phyloP scores from a whole-genome alignment of 805 yeast species.

The Kuraishia ogatae region DNA sequence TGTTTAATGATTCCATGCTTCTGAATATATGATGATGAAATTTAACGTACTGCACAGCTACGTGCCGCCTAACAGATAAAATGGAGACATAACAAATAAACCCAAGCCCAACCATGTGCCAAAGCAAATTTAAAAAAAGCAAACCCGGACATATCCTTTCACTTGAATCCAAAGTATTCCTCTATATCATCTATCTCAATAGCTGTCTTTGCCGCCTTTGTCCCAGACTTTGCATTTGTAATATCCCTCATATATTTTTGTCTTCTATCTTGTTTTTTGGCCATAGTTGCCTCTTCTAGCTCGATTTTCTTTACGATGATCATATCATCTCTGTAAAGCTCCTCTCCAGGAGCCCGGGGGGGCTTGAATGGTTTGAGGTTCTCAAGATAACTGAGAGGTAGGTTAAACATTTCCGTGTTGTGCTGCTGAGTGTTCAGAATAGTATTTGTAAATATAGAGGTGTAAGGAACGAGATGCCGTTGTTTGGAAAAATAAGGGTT shows the following conservation, averaged over 20 bases:
- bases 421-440: conserved; percentile 25
- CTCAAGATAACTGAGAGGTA: conserved; percentile 19
- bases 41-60: neutral
- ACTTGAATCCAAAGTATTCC: conserved; percentile 24
- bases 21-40: neutral
- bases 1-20: neutral
- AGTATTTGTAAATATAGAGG: conserved; percentile 21
- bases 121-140: neutral
- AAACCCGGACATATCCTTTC: neutral
- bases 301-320: conserved; percentile 22
- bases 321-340: conserved; percentile 21
- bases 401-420: conserved; percentile 22
- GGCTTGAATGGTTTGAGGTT: conserved; percentile 14
- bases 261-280: conserved; percentile 9
- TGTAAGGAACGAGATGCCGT: conserved; percentile 16
- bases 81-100: neutral
- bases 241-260: conserved; percentile 10
- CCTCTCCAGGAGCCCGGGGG: conserved; percentile 20
- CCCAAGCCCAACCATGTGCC: neutral
- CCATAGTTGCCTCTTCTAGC: conserved; percentile 16
- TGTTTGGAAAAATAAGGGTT: conserved; percentile 19
- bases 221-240: conserved; percentile 11
- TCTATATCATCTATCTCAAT: conserved; percentile 18
- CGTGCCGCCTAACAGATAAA: neutral
- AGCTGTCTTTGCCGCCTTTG: conserved; percentile 6